Conservation (phyloP, 352 stramenopile species). For the Globisporangium cylindrosporum region DNA sequence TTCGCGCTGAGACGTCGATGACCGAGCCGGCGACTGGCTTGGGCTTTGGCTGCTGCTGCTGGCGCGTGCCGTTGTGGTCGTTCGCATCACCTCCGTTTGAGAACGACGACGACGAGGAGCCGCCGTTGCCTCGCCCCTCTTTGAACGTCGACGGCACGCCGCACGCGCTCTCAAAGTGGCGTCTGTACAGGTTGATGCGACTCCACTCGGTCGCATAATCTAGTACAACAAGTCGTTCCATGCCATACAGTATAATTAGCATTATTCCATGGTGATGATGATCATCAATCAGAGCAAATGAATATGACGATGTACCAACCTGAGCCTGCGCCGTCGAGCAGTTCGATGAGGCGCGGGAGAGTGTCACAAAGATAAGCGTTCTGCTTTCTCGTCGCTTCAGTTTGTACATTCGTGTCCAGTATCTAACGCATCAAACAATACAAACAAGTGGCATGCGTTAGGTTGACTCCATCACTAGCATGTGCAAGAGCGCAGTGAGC, state of each 20-base stretch:
- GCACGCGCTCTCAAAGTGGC: constrained; percentile 77
- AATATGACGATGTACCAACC: constrained; percentile 27
- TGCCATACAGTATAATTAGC: neutral
- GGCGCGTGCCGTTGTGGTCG: neutral
- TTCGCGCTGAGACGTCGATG: constrained; percentile 19
- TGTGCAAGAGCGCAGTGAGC: neutral
- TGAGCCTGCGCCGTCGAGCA: constrained; percentile 59
- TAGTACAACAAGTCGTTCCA: constrained; percentile 12
- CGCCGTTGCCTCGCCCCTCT: constrained; percentile 19
- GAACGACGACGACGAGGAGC: neutral
- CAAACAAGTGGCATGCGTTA: neutral
- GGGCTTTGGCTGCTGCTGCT: neutral
- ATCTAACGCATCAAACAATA: constrained; percentile 27
- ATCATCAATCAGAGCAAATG: neutral
- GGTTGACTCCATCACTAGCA: neutral
- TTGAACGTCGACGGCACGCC: constrained; percentile 53
- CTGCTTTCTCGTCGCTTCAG: constrained; percentile 55
- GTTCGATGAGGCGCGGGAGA: constrained; percentile 55
- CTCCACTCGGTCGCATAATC: constrained; percentile 73
- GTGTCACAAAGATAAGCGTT: constrained; percentile 65
- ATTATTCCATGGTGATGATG: neutral
- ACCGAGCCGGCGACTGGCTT: constrained; percentile 15
- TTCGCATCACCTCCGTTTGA: constrained; percentile 6
- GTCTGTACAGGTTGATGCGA: constrained; percentile 71
- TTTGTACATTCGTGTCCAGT: constrained; percentile 72